These are phyloP conservation scores for Psidium friedrichsthalianum DNA, from an alignment of 345 rosid species.

Conservation along the genomic window DNA sequence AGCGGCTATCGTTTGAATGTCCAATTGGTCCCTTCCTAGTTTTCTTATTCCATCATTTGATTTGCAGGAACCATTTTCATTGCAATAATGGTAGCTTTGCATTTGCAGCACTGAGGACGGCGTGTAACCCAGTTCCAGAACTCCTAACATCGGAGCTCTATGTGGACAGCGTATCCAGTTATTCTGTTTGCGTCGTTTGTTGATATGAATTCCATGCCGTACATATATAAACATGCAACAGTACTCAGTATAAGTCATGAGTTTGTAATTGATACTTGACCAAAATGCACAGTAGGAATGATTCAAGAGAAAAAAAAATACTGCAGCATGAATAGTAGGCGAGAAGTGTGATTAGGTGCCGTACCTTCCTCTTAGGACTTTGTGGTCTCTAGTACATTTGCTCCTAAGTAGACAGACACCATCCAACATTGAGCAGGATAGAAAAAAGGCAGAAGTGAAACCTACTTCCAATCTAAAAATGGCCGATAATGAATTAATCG, in stretches of 20 bases:
- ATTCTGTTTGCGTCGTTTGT: background rate
- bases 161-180: background rate
- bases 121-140: background rate
- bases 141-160: background rate
- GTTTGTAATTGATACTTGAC: background rate
- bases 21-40: background rate
- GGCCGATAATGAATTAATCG: background rate
- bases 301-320: background rate
- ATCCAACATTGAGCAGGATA: background rate
- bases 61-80: background rate
- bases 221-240: background rate
- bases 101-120: background rate
- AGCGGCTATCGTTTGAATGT: background rate
- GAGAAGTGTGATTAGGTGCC: background rate
- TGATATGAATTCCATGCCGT: background rate
- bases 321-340: background rate
- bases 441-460: background rate
- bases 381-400: slow-evolving; percentile 27
- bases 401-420: slow-evolving; percentile 23
- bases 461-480: background rate
- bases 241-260: background rate
- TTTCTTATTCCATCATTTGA: background rate
- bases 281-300: background rate
- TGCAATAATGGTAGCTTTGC: background rate
- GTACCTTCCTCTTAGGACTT: slow-evolving; percentile 31